Evolutionary conservation across 2,329 filamentous ascomycete species (phyloP).

Genomic region (Penicillium palitans): DNA sequence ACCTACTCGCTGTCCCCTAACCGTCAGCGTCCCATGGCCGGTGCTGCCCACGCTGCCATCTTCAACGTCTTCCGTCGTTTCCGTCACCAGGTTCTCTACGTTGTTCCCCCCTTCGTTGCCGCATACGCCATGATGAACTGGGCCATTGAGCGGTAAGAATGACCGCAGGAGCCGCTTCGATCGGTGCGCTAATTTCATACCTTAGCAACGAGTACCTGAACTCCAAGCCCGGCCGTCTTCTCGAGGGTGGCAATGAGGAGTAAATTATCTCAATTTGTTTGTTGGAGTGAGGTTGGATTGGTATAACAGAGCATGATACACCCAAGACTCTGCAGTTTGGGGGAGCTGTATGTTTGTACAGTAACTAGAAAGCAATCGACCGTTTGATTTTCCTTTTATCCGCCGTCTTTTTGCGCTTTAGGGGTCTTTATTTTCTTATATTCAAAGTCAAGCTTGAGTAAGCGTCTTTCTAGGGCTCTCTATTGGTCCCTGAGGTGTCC

Average conservation of each 20-base stretch:
- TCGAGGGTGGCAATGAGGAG: constrained; percentile 33
- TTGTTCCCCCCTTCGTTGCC: constrained; percentile 72
- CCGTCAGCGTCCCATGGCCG: constrained; percentile 83
- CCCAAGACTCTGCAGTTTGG: constrained; percentile 14
- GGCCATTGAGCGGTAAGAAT: constrained; percentile 78
- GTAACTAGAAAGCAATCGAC: constrained; percentile 45
- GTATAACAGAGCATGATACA: constrained; percentile 19
- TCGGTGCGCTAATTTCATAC: constrained; percentile 12
- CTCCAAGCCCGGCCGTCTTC: constrained; percentile 50
- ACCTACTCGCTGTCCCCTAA: constrained; percentile 80
- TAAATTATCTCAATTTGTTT: constrained; percentile 28
- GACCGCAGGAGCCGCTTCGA: constrained; percentile 32
- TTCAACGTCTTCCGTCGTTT: constrained; percentile 95
- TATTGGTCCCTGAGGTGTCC: constrained; percentile 6
- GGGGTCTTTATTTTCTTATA: background rate
- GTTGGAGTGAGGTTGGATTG: constrained; percentile 13
- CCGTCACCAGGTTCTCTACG: constrained; percentile 83
- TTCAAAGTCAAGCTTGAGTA: constrained; percentile 7
- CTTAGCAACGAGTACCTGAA: constrained; percentile 53
- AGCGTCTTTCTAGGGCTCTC: constrained; percentile 16
- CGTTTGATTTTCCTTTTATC: constrained; percentile 22
- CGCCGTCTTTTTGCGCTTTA: background rate
- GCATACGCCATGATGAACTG: constrained; percentile 86
- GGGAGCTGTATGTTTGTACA: constrained; percentile 39
- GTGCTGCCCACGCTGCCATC: constrained; percentile 74